Conservation (phyloP, 2,329 filamentous ascomycete genomes). For the Diaporthe humulicola region DNA sequence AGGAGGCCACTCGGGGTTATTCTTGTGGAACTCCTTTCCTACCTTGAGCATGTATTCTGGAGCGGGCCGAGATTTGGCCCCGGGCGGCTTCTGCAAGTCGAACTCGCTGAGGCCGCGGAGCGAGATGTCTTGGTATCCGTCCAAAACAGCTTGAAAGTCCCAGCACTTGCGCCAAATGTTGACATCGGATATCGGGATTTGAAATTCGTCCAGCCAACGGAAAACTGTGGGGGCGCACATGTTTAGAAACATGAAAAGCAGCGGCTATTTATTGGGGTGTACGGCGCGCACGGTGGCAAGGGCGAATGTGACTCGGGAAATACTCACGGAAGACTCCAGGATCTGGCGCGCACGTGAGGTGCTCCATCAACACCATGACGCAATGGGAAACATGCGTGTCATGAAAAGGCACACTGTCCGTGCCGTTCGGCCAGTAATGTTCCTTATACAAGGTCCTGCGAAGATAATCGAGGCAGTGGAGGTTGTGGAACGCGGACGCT, state of each 20-base stretch:
- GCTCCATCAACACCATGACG: not conserved
- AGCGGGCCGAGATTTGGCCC: not conserved
- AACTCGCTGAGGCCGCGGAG: not conserved
- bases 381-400: not conserved
- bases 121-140: not conserved
- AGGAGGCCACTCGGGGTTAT: conserved; percentile 1
- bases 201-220: not conserved
- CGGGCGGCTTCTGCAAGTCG: not conserved
- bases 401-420: not conserved
- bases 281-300: too few species aligned
- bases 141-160: not conserved
- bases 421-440: conserved; percentile 3
- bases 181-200: not conserved
- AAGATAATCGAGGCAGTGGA: conserved; percentile 22
- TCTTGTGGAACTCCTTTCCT: not conserved
- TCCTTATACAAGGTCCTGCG: conserved; percentile 10
- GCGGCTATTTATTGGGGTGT: fast-evolving
- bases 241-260: not conserved
- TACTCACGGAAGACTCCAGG: not conserved
- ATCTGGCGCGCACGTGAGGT: not conserved
- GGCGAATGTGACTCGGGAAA: too few species aligned
- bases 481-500: conserved; percentile 14
- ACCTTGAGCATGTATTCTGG: not conserved
- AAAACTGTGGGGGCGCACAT: not conserved
- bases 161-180: conserved; percentile 4